Evolutionary conservation across 179 eudicot genomes (phyloP).

Genomic region (Nepenthes alata): DNA sequence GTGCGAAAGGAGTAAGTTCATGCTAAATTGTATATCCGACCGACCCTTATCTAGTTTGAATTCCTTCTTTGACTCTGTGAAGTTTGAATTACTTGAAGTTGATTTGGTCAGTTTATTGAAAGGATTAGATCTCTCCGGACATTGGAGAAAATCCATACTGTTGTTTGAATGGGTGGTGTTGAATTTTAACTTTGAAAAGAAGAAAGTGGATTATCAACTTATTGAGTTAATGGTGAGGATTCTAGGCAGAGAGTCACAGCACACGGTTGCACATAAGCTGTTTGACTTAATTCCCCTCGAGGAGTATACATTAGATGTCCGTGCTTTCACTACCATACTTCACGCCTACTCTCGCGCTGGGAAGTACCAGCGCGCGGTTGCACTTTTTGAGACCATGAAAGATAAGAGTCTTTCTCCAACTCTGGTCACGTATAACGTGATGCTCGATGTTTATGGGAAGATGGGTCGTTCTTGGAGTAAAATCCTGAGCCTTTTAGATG

Average conservation of each 20-base stretch:
- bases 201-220: constrained; percentile 34
- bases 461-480: constrained; percentile 81
- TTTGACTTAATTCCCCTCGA: constrained; percentile 59
- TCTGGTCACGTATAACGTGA: constrained; percentile 84
- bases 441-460: constrained; percentile 87
- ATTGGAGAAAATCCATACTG: constrained; percentile 50
- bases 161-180: constrained; percentile 67
- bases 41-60: constrained; percentile 33
- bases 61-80: constrained; percentile 35
- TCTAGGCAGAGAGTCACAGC: constrained; percentile 72
- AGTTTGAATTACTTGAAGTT: constrained; percentile 31
- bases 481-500: constrained; percentile 49
- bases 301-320: constrained; percentile 50
- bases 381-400: constrained; percentile 42
- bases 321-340: constrained; percentile 62
- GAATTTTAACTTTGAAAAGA: constrained; percentile 15
- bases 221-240: constrained; percentile 63
- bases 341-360: constrained; percentile 65
- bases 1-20: constrained; percentile 41
- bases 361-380: constrained; percentile 48
- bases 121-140: constrained; percentile 56
- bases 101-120: constrained; percentile 56
- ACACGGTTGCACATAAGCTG: constrained; percentile 46
- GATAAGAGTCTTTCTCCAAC: constrained; percentile 50
- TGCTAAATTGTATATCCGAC: constrained; percentile 40